Conservation (phyloP, 2,329 filamentous ascomycete genomes). For the Aspergillus fijiensis region DNA sequence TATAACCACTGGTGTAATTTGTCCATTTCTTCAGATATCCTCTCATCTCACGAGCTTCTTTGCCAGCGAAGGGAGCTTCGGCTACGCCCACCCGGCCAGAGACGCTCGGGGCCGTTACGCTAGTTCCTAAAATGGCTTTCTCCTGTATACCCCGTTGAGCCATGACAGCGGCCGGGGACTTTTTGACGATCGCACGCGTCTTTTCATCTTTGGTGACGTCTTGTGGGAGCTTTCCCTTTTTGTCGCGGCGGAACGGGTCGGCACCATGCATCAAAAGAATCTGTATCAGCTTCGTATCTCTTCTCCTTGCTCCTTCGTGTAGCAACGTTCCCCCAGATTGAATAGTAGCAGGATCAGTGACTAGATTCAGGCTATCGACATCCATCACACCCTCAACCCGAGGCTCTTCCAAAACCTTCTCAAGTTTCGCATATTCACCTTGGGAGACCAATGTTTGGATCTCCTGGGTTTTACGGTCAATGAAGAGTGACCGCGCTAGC, state of each 20-base stretch:
- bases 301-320: conserved; percentile 88
- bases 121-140: conserved; percentile 87
- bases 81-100: conserved; percentile 44
- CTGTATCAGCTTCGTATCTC: conserved; percentile 83
- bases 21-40: conserved; percentile 99
- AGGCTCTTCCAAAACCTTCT: conserved; percentile 78
- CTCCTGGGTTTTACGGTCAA: conserved; percentile 79
- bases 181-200: conserved; percentile 84
- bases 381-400: conserved; percentile 84
- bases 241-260: conserved; percentile 91
- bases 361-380: conserved; percentile 87
- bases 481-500: conserved; percentile 82
- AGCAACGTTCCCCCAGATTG: conserved; percentile 87
- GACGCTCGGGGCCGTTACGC: conserved; percentile 55
- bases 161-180: conserved; percentile 87
- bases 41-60: conserved; percentile 94
- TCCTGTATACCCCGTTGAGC: conserved; percentile 96
- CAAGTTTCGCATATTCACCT: conserved; percentile 73
- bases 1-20: conserved; percentile 96
- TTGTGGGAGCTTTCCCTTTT: conserved; percentile 92
- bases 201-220: conserved; percentile 94
- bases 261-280: conserved; percentile 89
- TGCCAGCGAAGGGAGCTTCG: conserved; percentile 63
- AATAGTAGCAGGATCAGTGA: conserved; percentile 73
- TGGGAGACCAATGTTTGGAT: conserved; percentile 75